Base-by-base conservation (phyloP, 495 filamentous ascomycete species). In the Poronia punctata region DNA sequence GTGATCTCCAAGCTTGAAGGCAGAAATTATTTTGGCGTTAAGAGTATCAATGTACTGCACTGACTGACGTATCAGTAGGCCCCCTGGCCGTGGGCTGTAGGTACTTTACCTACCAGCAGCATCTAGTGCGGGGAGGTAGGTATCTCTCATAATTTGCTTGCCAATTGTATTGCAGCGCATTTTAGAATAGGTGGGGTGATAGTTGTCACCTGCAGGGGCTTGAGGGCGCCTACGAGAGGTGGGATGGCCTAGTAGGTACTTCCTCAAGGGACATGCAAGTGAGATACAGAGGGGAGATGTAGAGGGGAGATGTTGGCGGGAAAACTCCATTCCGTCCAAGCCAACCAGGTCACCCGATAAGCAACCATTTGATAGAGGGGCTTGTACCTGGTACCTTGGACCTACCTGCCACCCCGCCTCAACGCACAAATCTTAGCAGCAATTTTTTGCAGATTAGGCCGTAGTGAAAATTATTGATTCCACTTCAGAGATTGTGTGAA, bases 341-440 rank as follows among this genome's bases (percentile, higher is more conserved):
- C 37, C 37, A 29, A 29, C 36, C 26, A 39, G 26, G 7, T 15
- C 5, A 9, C 35, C 7, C 23, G 35, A 38, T 38, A 38, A 38
- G 35, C 5, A 26, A 9, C 5, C 1, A 14, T 10, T n/a, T 2
- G 36, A 39, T 39, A 39, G 25, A 29, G 36, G 36, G 36, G 23
- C 17, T 23, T 11, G 23, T 25, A 25, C 23, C 23, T 5, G 23
- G 6, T 25, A 6, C 23, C 5, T 25, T 5, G 14, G 31, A 19
- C 9, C 31, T 18, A 33, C 31, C n/a, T n/a, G n/a, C n/a, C 34
- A 44, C 42, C 42, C 42, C 42, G 42, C 42, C 29, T 35, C 22
- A 29, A 30, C 42, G 19, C 41, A 44, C 42, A 45, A 45, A 45
- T 45, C 35, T 21, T 28, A 20, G 16, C 35, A 33, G 27, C 28